Percentiles rank a stretch among this genome's conserved stretches.
Evolutionary conservation across 805 yeast species (phyloP).

Genomic region (Vanderwaltozyma yarrowii): DNA sequence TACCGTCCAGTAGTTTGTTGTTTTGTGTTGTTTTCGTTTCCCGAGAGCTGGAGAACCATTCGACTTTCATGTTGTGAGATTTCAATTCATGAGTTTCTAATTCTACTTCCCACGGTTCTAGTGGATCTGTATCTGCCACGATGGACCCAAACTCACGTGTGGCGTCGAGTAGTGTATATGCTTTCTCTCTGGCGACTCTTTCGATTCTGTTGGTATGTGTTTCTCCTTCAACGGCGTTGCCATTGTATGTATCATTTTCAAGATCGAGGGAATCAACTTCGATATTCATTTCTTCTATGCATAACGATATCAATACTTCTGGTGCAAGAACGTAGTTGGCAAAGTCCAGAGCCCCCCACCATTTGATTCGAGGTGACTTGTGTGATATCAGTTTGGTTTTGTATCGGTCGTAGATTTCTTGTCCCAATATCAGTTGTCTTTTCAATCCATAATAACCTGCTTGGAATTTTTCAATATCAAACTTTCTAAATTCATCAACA

Average conservation of each 20-base stretch:
- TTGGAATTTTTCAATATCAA: slow-evolving; percentile 36
- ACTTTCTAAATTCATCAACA: slow-evolving; percentile 34
- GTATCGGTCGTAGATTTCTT: slow-evolving; percentile 30
- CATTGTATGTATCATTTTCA: background rate
- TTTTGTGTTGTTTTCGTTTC: too few relatives aligned
- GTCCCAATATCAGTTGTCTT: slow-evolving; percentile 44
- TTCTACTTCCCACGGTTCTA: slow-evolving; percentile 20
- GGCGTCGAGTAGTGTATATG: slow-evolving; percentile 36
- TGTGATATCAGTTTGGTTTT: slow-evolving; percentile 23
- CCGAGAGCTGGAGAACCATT: too few relatives aligned
- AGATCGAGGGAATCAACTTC: background rate
- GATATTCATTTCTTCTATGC: slow-evolving; percentile 36
- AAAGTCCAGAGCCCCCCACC: slow-evolving; percentile 54
- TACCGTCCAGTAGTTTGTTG: too few relatives aligned
- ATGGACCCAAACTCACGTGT: slow-evolving; percentile 40
- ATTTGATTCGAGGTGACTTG: slow-evolving; percentile 38
- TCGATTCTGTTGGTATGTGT: too few relatives aligned
- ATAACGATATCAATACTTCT: slow-evolving; percentile 45
- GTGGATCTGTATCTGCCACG: slow-evolving; percentile 23
- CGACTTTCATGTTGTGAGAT: background rate
- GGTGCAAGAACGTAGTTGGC: slow-evolving; percentile 51
- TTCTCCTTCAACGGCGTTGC: slow-evolving; percentile 3
- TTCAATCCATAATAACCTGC: slow-evolving; percentile 56
- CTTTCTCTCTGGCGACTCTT: slow-evolving; percentile 29
- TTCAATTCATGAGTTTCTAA: slow-evolving; percentile 5